Evolutionary conservation across 2,329 filamentous ascomycete species (phyloP).

Genomic region (Epichloe sibirici): DNA sequence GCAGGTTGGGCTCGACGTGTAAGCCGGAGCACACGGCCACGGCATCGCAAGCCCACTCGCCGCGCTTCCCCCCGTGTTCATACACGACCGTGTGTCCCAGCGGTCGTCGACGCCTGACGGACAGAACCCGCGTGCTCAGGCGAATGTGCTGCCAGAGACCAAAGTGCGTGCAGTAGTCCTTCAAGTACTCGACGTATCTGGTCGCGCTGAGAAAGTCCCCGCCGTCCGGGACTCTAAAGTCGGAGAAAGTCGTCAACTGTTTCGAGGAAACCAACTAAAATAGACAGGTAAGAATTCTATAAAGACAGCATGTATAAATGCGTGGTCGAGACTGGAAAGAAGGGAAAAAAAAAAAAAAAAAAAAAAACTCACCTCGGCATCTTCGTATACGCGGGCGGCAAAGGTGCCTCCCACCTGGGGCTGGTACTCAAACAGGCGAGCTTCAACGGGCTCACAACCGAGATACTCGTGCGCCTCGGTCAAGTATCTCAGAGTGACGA

Average conservation of each 20-base stretch:
- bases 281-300: no score
- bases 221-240: constrained; percentile 25
- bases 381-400: constrained; percentile 28
- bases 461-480: constrained; percentile 20
- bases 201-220: constrained; percentile 28
- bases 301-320: no score
- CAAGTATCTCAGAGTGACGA: constrained; percentile 25
- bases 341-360: no score
- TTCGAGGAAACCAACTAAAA: constrained; percentile 30
- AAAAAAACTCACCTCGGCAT: constrained; percentile 22
- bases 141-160: constrained; percentile 24
- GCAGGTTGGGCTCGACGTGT: constrained; percentile 26
- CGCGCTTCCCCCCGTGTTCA: background rate
- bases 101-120: constrained; percentile 8
- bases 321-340: background rate
- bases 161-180: constrained; percentile 26
- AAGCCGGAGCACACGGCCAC: constrained; percentile 31
- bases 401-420: constrained; percentile 30
- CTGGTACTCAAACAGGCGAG: constrained; percentile 28
- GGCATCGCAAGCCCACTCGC: constrained; percentile 26
- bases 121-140: constrained; percentile 18
- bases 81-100: constrained; percentile 5
- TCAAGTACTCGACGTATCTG: constrained; percentile 27
- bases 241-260: constrained; percentile 35
- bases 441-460: constrained; percentile 22